Conservation (phyloP, 306 rosid species). For the Lathyrus tuberosus region DNA sequence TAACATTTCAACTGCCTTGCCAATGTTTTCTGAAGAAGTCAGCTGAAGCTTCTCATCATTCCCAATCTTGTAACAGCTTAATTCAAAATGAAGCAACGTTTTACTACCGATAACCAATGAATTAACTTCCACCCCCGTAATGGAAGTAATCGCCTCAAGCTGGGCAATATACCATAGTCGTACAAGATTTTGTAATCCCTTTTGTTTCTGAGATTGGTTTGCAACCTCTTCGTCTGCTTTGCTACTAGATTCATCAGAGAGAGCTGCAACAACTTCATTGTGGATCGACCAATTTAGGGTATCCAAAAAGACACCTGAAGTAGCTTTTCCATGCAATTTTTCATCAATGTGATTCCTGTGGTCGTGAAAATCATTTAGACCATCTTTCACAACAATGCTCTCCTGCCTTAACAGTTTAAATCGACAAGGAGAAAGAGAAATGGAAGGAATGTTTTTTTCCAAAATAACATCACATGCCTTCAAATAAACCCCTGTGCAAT, state of each 20-base stretch:
- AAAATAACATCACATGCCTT: constrained; percentile 54
- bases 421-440: constrained; percentile 76
- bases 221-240: constrained; percentile 54
- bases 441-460: constrained; percentile 57
- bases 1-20: constrained; percentile 54
- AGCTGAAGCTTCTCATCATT: constrained; percentile 46
- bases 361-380: constrained; percentile 51
- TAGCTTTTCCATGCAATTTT: constrained; percentile 48
- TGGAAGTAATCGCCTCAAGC: constrained; percentile 64
- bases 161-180: constrained; percentile 74
- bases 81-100: constrained; percentile 76
- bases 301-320: constrained; percentile 52
- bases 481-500: constrained; percentile 80
- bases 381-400: constrained; percentile 59
- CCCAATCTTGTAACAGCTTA: constrained; percentile 52
- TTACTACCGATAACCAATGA: constrained; percentile 63
- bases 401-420: constrained; percentile 58
- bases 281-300: constrained; percentile 62
- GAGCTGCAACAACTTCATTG: constrained; percentile 55
- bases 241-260: constrained; percentile 53
- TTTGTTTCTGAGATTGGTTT: constrained; percentile 49
- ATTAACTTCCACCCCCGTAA: constrained; percentile 59
- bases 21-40: constrained; percentile 49
- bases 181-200: constrained; percentile 65
- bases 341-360: constrained; percentile 48